Evolutionary conservation across 2,329 filamentous ascomycete genomes (phyloP).

Genomic region (Lachnellula arida): DNA sequence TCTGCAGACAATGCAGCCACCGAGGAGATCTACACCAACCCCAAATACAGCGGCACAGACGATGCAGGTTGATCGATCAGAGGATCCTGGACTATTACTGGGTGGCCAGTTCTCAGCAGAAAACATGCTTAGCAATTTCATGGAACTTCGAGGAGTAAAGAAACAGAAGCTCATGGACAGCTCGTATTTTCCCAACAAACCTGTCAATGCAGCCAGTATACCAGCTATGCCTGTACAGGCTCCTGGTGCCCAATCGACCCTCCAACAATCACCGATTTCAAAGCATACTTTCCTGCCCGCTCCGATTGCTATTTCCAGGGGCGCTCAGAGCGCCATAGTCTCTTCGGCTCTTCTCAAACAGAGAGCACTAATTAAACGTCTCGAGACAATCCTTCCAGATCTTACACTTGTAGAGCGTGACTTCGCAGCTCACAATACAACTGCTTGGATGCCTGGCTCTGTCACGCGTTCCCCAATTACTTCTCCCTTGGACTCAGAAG

Average conservation of each 20-base stretch:
- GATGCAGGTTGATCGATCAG: slow-evolving; percentile 20
- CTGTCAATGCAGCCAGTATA: neutral
- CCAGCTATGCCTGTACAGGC: neutral
- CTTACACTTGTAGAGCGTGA: slow-evolving; percentile 58
- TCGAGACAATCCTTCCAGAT: slow-evolving; percentile 45
- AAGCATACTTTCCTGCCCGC: slow-evolving; percentile 13
- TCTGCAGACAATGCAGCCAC: neutral
- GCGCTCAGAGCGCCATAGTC: slow-evolving; percentile 44
- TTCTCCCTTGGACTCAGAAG: slow-evolving; percentile 49
- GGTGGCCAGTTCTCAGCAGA: slow-evolving; percentile 36
- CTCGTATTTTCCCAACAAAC: slow-evolving; percentile 23
- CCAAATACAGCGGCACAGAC: slow-evolving; percentile 3
- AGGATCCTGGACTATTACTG: slow-evolving; percentile 18
- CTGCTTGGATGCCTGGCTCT: slow-evolving; percentile 33
- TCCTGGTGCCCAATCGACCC: neutral
- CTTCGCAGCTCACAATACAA: slow-evolving; percentile 40
- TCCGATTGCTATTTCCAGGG: slow-evolving; percentile 14
- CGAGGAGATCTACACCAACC: neutral
- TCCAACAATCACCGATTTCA: slow-evolving; percentile 12
- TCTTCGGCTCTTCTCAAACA: slow-evolving; percentile 43
- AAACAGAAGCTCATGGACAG: slow-evolving; percentile 26
- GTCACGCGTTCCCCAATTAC: slow-evolving; percentile 33
- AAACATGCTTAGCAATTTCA: slow-evolving; percentile 45
- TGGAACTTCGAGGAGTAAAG: slow-evolving; percentile 41
- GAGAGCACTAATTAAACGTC: slow-evolving; percentile 43